Evolutionary conservation across 306 rosid species (phyloP).

Genomic region (Ziziphus jujuba): DNA sequence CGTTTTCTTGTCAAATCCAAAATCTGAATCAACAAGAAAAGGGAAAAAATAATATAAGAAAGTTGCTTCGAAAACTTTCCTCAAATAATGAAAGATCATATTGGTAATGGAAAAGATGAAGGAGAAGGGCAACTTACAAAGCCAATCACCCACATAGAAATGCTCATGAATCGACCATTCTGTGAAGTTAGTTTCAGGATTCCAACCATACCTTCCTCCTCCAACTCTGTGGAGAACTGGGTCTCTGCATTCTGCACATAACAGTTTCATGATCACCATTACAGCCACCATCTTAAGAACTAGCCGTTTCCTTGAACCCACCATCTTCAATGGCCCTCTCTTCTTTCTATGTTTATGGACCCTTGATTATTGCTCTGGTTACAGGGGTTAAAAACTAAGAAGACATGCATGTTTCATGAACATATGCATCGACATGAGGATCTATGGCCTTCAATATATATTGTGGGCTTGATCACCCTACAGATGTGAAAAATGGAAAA

Average conservation of each 20-base stretch:
- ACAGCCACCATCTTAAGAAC: neutral
- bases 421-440: no score
- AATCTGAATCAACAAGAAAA: slow-evolving; percentile 15
- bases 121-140: slow-evolving; percentile 35
- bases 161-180: slow-evolving; percentile 46
- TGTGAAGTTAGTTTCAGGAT: slow-evolving; percentile 42
- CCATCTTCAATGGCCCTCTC: neutral
- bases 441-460: no score
- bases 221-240: slow-evolving; percentile 57
- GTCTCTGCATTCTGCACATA: slow-evolving; percentile 33
- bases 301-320: slow-evolving; percentile 8
- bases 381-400: neutral
- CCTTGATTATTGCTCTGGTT: neutral
- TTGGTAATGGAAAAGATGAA: neutral
- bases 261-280: neutral
- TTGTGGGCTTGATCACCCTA: no score
- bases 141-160: slow-evolving; percentile 61
- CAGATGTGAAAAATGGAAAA: no score
- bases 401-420: no score
- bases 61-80: neutral
- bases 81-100: no score
- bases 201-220: slow-evolving; percentile 59
- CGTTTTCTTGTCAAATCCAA: slow-evolving; percentile 29
- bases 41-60: neutral
- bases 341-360: neutral